Conservation (phyloP, 257 asterid genomes). For the Solanum habrochaites region DNA sequence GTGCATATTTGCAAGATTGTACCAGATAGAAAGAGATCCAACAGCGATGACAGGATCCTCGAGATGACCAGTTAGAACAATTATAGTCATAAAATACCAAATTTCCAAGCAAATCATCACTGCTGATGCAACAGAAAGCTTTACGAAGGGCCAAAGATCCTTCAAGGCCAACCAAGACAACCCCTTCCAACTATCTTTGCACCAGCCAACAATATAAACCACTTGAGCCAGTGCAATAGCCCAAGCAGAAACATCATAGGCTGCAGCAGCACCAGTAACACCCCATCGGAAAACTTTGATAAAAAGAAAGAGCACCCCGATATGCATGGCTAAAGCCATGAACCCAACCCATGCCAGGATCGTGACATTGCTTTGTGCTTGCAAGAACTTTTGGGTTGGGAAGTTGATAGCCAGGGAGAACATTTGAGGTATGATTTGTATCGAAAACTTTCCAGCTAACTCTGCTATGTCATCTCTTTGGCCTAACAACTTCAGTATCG, state of each 20-base stretch:
- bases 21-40: conserved; percentile 97
- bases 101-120: conserved; percentile 94
- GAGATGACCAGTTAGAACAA: conserved; percentile 86
- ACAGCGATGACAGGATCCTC: conserved; percentile 82
- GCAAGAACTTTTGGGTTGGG: conserved; percentile 83
- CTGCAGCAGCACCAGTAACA: conserved; percentile 77
- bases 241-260: conserved; percentile 78
- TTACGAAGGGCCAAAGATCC: conserved; percentile 59
- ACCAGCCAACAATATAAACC: conserved; percentile 68
- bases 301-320: conserved; percentile 39
- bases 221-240: conserved; percentile 64
- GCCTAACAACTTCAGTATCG: conserved; percentile 59
- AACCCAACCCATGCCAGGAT: conserved; percentile 81
- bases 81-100: conserved; percentile 97
- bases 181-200: conserved; percentile 77
- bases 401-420: conserved; percentile 80
- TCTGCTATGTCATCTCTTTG: conserved; percentile 74
- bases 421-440: conserved; percentile 75
- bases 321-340: conserved; percentile 42
- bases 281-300: conserved; percentile 70
- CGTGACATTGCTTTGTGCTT: conserved; percentile 74
- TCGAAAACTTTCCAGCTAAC: conserved; percentile 61
- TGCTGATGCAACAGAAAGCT: conserved; percentile 78
- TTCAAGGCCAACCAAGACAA: conserved; percentile 66
- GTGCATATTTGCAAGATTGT: neutral